phyloP scores from a whole-genome alignment of 805 yeast species.

The Debaryomyces tyrocola region DNA sequence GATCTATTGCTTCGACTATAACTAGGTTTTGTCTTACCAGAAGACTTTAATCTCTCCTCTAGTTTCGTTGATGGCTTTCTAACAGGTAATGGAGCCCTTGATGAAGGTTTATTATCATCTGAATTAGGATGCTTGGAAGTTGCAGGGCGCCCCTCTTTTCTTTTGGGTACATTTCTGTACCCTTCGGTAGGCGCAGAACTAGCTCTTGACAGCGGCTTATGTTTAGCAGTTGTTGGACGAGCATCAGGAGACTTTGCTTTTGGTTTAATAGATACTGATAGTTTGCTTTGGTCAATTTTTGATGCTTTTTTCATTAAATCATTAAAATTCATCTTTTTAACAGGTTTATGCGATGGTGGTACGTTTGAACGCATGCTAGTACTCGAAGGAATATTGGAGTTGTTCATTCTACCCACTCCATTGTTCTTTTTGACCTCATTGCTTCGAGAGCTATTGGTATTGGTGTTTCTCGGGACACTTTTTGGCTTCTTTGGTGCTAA shows the following conservation, averaged over 20 bases:
- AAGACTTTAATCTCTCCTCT: slow-evolving; percentile 41
- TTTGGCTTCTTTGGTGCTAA: slow-evolving; percentile 22
- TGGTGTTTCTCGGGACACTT: slow-evolving; percentile 1
- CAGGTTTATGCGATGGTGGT: slow-evolving; percentile 7
- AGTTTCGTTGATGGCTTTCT: slow-evolving; percentile 62
- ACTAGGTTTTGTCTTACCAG: slow-evolving; percentile 11
- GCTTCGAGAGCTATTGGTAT: neutral
- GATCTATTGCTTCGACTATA: neutral
- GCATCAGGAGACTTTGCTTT: slow-evolving; percentile 38
- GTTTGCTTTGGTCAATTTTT: slow-evolving; percentile 48
- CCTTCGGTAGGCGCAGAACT: neutral
- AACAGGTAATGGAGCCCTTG: slow-evolving; percentile 36
- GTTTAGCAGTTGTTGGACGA: neutral
- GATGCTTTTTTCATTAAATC: slow-evolving; percentile 73
- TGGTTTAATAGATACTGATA: slow-evolving; percentile 39
- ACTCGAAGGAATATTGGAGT: neutral
- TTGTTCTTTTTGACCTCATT: neutral
- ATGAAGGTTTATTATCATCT: neutral
- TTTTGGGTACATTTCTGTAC: neutral
- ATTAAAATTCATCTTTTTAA: slow-evolving; percentile 55
- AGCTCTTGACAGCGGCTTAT: neutral
- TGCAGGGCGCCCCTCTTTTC: neutral
- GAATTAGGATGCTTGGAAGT: neutral
- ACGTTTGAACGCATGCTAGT: neutral
- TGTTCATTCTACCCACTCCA: neutral